A percentile compares a stretch with the other conserved stretches of the same genome.
Evolutionary conservation across 2,329 filamentous ascomycete species (phyloP).

Genomic region (Verticillium zaregamsianum): DNA sequence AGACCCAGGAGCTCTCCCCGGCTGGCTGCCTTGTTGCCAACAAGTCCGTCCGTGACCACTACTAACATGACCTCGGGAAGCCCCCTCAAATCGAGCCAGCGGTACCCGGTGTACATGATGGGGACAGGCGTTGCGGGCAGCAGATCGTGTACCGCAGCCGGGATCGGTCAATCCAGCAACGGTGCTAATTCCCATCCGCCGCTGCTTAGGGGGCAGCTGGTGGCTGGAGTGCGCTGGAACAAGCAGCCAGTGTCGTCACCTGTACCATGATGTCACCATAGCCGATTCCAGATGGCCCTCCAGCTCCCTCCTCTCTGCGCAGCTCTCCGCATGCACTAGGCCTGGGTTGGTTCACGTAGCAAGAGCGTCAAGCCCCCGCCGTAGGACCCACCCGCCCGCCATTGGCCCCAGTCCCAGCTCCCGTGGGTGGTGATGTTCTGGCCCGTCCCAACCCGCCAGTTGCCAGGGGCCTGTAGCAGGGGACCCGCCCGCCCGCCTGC

Average conservation of each 20-base stretch:
- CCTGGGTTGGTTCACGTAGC: not conserved
- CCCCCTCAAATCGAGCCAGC: not conserved
- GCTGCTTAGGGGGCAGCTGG: not conserved
- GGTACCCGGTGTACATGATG: not conserved
- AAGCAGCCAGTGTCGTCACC: conserved; percentile 25
- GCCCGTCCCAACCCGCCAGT: not conserved
- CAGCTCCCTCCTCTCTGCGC: not conserved
- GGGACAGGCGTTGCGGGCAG: not conserved
- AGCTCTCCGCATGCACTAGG: not conserved
- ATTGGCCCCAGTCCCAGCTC: not conserved
- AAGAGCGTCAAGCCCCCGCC: not conserved
- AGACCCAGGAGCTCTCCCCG: not conserved
- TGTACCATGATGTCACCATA: conserved; percentile 37
- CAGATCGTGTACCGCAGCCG: not conserved
- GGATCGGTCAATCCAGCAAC: not conserved
- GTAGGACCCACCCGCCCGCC: not conserved
- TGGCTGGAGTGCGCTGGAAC: not conserved
- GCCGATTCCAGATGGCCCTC: not conserved
- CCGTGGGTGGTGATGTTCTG: not conserved
- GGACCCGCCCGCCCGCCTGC: not conserved
- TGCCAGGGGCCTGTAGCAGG: not conserved
- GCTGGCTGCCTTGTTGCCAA: not conserved
- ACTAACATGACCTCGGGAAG: not conserved
- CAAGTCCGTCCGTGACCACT: not conserved
- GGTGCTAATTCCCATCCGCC: not conserved